Percentiles rank a stretch among this genome's conserved stretches.
phyloP scores from a whole-genome alignment of 768 basidiomycete species.

The Leccinum fibrillosum region DNA sequence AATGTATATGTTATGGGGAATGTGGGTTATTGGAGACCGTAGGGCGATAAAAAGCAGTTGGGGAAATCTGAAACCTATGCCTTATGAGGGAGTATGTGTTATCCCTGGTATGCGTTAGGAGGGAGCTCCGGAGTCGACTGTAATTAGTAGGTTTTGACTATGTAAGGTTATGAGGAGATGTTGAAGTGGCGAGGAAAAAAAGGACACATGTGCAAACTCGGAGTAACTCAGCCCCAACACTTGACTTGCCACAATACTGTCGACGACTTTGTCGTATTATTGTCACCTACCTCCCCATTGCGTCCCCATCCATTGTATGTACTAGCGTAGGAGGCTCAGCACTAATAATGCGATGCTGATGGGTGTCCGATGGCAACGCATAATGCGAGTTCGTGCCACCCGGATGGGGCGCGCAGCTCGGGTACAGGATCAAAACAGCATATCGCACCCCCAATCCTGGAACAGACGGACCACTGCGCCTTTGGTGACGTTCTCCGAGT shows the following conservation, averaged over 20 bases:
- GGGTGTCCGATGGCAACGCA: not conserved
- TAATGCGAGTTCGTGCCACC: not conserved
- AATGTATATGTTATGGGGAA: too few species aligned
- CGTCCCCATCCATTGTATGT: not conserved
- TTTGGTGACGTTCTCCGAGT: not conserved
- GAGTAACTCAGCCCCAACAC: constrained; percentile 2
- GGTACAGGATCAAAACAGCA: not conserved
- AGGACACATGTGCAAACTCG: not conserved
- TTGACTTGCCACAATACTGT: constrained; percentile 16
- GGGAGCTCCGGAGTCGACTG: too few species aligned
- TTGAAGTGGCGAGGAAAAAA: not conserved
- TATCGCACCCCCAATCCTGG: not conserved
- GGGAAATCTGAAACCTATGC: too few species aligned
- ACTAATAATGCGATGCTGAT: not conserved
- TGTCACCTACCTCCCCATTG: not conserved
- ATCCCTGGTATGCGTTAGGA: too few species aligned
- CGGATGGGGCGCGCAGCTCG: not conserved
- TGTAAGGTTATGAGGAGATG: not conserved
- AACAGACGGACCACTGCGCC: not conserved
- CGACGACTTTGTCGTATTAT: not conserved
- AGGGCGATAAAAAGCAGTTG: too few species aligned
- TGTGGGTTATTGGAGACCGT: too few species aligned
- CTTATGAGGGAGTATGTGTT: too few species aligned
- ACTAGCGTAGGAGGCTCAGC: not conserved
- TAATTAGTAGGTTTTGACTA: constrained; percentile 9